These are phyloP conservation scores for Colletotrichum lupini DNA, from an alignment of 2,329 filamentous ascomycete genomes.

Conservation along the genomic window DNA sequence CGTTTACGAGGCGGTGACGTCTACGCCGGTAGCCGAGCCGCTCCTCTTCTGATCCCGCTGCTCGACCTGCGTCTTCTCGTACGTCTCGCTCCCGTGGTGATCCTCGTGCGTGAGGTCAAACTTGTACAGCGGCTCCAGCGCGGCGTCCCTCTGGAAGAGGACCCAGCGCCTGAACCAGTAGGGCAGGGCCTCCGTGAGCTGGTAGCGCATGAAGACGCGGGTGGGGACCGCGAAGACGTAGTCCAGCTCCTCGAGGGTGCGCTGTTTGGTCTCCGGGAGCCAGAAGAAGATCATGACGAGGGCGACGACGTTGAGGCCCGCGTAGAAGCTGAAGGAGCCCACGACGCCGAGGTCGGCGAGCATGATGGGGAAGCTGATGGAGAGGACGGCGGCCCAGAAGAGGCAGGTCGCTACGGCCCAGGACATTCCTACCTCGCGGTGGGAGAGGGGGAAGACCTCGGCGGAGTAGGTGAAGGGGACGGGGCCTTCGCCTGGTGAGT, in stretches of 20 bases:
- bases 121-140: slow-evolving; percentile 55
- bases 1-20: slow-evolving; percentile 1
- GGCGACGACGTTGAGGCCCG: slow-evolving; percentile 65
- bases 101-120: slow-evolving; percentile 47
- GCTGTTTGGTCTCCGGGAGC: slow-evolving; percentile 70
- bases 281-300: slow-evolving; percentile 67
- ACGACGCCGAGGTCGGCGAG: slow-evolving; percentile 46
- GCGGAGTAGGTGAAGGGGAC: slow-evolving; percentile 72
- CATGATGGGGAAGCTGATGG: slow-evolving; percentile 63
- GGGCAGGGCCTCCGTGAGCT: slow-evolving; percentile 46
- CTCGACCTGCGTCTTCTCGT: slow-evolving; percentile 52
- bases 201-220: slow-evolving; percentile 45
- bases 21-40: neutral
- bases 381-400: slow-evolving; percentile 63
- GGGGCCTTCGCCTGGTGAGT: slow-evolving; percentile 69
- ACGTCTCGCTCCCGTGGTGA: slow-evolving; percentile 42
- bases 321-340: slow-evolving; percentile 63
- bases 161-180: slow-evolving; percentile 46
- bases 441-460: slow-evolving; percentile 72
- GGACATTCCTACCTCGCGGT: slow-evolving; percentile 73
- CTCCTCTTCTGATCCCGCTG: slow-evolving; percentile 45
- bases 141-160: slow-evolving; percentile 43
- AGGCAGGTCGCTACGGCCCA: slow-evolving; percentile 71
- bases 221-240: slow-evolving; percentile 50
- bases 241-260: slow-evolving; percentile 60